These are phyloP conservation scores for Candida gorgasii DNA, from an alignment of 805 yeast species.

Conservation along the genomic window DNA sequence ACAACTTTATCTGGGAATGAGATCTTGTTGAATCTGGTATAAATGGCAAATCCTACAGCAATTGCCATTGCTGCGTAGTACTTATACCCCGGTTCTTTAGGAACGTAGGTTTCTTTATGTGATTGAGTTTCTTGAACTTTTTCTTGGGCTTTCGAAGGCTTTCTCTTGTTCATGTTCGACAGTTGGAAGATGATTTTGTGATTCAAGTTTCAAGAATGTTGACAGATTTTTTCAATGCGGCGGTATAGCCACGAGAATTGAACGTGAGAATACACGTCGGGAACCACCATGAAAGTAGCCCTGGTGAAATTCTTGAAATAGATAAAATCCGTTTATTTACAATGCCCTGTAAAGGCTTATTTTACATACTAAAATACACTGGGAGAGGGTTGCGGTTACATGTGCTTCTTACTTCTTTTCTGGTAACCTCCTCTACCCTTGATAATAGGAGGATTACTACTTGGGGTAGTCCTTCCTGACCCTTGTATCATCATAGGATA, in stretches of 20 bases:
- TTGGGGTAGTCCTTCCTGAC: background rate
- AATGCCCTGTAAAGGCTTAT: background rate
- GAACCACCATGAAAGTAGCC: too few species aligned
- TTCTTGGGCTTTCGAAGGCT: background rate
- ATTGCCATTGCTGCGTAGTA: slow-evolving; percentile 35
- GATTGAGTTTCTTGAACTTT: slow-evolving; percentile 1
- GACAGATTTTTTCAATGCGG: background rate
- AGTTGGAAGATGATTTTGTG: background rate
- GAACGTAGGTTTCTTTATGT: slow-evolving; percentile 7
- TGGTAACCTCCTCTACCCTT: slow-evolving; percentile 48
- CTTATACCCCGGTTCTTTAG: slow-evolving; percentile 28
- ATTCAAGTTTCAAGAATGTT: background rate
- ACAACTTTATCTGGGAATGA: slow-evolving; percentile 74
- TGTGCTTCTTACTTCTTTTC: slow-evolving; percentile 39
- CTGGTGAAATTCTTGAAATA: too few species aligned
- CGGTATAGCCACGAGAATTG: background rate
- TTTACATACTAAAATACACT: background rate
- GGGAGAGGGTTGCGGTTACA: slow-evolving; percentile 29
- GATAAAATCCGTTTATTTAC: too few species aligned
- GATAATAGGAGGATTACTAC: slow-evolving; percentile 27
- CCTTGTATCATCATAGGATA: slow-evolving; percentile 6
- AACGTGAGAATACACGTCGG: too few species aligned
- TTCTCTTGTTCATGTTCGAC: slow-evolving; percentile 6
- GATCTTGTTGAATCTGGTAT: slow-evolving; percentile 60
- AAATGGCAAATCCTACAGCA: slow-evolving; percentile 45